phyloP scores from a whole-genome alignment of 2,329 filamentous ascomycete species.

The Xylaria sp. region DNA sequence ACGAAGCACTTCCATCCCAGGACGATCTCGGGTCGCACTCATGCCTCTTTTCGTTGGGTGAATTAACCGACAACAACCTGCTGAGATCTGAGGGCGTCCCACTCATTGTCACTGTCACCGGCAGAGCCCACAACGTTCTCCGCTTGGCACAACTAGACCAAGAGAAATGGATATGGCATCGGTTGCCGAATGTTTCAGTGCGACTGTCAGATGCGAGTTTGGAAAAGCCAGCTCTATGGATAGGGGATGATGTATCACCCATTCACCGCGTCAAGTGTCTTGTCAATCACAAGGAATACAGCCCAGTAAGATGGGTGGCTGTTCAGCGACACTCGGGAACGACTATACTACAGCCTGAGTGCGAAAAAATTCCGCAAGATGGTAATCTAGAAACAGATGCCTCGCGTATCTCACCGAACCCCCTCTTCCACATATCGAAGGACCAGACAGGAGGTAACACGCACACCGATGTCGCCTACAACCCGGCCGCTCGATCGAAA shows the following conservation, averaged over 20 bases:
- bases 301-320: conserved; percentile 46
- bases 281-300: conserved; percentile 34
- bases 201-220: conserved; percentile 40
- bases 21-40: conserved; percentile 14
- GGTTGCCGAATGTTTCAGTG: conserved; percentile 42
- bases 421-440: conserved; percentile 47
- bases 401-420: conserved; percentile 52
- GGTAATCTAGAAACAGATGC: conserved; percentile 25
- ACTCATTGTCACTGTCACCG: conserved; percentile 46
- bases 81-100: conserved; percentile 28
- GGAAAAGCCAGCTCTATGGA: conserved; percentile 49
- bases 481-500: conserved; percentile 46
- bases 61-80: conserved; percentile 41
- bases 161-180: conserved; percentile 51
- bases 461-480: conserved; percentile 62
- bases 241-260: conserved; percentile 40
- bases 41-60: conserved; percentile 52
- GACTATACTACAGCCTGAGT: conserved; percentile 47
- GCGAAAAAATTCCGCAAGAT: conserved; percentile 34
- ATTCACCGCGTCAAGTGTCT: conserved; percentile 49
- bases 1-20: conserved; percentile 10
- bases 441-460: conserved; percentile 48
- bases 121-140: conserved; percentile 54
- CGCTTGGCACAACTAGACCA: conserved; percentile 47
- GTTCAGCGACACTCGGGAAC: conserved; percentile 50